Evolutionary conservation across 164 flowering plant genomes (phyloP).

Genomic region (Berberis vulgaris): DNA sequence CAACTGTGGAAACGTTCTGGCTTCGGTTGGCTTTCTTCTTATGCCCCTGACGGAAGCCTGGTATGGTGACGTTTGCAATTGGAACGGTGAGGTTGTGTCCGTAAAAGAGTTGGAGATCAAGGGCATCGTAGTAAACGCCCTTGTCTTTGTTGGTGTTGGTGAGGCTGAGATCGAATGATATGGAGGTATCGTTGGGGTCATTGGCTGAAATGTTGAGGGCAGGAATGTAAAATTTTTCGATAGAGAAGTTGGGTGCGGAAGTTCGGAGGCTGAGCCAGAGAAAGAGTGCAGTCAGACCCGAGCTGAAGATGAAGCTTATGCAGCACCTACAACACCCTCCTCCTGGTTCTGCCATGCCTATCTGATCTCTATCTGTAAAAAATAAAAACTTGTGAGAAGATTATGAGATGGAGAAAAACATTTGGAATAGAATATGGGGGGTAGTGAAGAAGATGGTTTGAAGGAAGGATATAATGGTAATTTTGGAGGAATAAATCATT

Average conservation of each 20-base stretch:
- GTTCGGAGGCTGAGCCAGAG: constrained; percentile 65
- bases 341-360: too few relatives aligned
- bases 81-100: constrained; percentile 3
- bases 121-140: constrained; percentile 50
- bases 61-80: constrained; percentile 20
- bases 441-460: too few relatives aligned
- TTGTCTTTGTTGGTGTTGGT: constrained; percentile 60
- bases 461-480: too few relatives aligned
- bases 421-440: too few relatives aligned
- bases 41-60: constrained; percentile 49
- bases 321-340: too few relatives aligned
- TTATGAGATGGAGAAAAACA: too few relatives aligned
- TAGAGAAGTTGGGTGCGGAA: constrained; percentile 33
- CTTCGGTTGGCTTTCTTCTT: constrained; percentile 33
- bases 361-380: too few relatives aligned
- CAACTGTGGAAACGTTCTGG: constrained; percentile 1
- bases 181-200: constrained; percentile 24
- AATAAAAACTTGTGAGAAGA: too few relatives aligned
- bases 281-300: constrained; percentile 22
- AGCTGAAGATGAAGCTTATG: too few relatives aligned
- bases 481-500: too few relatives aligned
- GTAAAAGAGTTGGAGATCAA: constrained; percentile 38
- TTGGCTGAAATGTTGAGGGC: constrained; percentile 40
- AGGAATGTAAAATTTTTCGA: constrained; percentile 37
- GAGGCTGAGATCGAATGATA: constrained; percentile 40